These are phyloP conservation scores for Aspergillus haitiensis DNA, from an alignment of 495 filamentous ascomycete species.

Conservation along the genomic window DNA sequence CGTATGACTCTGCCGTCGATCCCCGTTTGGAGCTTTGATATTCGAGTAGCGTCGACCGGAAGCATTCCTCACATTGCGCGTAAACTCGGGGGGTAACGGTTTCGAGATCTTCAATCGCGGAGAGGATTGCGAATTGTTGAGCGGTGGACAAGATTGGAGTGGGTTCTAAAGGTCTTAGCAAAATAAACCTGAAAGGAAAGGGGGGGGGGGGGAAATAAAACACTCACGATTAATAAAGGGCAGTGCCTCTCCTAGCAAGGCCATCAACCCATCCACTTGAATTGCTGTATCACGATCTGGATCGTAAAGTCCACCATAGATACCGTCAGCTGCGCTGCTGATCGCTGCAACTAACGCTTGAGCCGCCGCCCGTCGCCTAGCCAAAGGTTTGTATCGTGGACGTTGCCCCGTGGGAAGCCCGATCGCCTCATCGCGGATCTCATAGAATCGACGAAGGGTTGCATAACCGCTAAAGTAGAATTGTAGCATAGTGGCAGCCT, in stretches of 20 bases:
- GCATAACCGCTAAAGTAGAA: slow-evolving; percentile 88
- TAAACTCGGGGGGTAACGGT: slow-evolving; percentile 71
- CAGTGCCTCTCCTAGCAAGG: slow-evolving; percentile 78
- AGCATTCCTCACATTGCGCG: slow-evolving; percentile 67
- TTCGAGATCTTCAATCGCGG: slow-evolving; percentile 79
- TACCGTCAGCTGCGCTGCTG: slow-evolving; percentile 79
- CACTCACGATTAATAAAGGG: slow-evolving; percentile 66
- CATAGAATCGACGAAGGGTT: slow-evolving; percentile 82
- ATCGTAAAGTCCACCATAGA: slow-evolving; percentile 84
- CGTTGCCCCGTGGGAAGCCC: slow-evolving; percentile 38
- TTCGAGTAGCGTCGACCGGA: slow-evolving; percentile 52
- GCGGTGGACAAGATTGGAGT: slow-evolving; percentile 46
- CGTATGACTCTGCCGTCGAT: slow-evolving; percentile 30
- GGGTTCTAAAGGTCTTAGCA: slow-evolving; percentile 29
- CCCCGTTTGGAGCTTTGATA: slow-evolving; percentile 50
- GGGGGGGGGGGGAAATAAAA: not conserved
- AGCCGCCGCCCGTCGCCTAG: slow-evolving; percentile 65
- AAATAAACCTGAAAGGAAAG: not conserved
- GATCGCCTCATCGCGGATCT: slow-evolving; percentile 70
- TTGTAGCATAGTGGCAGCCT: slow-evolving; percentile 76
- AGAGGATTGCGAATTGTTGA: slow-evolving; percentile 74
- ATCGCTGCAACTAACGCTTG: slow-evolving; percentile 75
- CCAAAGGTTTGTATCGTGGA: slow-evolving; percentile 46
- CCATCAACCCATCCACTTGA: slow-evolving; percentile 79
- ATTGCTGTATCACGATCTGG: slow-evolving; percentile 74